phyloP scores from a whole-genome alignment of 1,139 yeast genomes.

The Saccharomyces pastorianus region DNA sequence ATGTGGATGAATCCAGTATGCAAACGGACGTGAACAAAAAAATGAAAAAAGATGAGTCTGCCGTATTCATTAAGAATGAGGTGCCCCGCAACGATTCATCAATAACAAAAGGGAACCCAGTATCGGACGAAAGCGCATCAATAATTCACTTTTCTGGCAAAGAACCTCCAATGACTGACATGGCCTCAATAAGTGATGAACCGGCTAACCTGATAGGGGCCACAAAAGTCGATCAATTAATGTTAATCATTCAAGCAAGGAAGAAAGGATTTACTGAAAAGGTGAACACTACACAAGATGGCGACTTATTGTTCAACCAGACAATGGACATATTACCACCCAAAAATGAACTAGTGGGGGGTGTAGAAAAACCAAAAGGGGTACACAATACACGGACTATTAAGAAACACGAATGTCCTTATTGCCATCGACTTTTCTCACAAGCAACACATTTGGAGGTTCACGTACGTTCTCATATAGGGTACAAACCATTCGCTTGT shows the following conservation, averaged over 20 bases:
- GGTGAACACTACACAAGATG: slow-evolving; percentile 58
- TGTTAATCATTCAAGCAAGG: slow-evolving; percentile 84
- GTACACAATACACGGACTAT: slow-evolving; percentile 28
- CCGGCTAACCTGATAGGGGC: slow-evolving; percentile 74
- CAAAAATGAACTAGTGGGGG: slow-evolving; percentile 66
- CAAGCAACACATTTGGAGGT: slow-evolving; percentile 75
- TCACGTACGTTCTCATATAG: slow-evolving; percentile 70
- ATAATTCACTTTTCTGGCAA: neutral
- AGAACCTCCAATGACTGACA: slow-evolving; percentile 2
- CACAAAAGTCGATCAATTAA: slow-evolving; percentile 79
- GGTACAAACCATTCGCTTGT: slow-evolving; percentile 74
- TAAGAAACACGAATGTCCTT: slow-evolving; percentile 63
- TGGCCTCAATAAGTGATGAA: slow-evolving; percentile 31
- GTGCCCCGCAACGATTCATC: neutral
- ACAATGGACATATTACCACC: slow-evolving; percentile 43
- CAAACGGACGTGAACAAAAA: neutral
- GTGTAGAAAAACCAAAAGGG: slow-evolving; percentile 59
- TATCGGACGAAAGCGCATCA: neutral
- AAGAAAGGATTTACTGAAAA: slow-evolving; percentile 62
- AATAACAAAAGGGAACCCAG: neutral
- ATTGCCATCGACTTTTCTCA: slow-evolving; percentile 61
- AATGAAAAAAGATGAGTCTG: neutral
- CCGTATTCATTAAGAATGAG: slow-evolving; percentile 1
- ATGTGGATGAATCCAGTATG: neutral
- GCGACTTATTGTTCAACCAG: slow-evolving; percentile 31